Conservation (phyloP, 805 yeast genomes). For the Candida suzukii region DNA sequence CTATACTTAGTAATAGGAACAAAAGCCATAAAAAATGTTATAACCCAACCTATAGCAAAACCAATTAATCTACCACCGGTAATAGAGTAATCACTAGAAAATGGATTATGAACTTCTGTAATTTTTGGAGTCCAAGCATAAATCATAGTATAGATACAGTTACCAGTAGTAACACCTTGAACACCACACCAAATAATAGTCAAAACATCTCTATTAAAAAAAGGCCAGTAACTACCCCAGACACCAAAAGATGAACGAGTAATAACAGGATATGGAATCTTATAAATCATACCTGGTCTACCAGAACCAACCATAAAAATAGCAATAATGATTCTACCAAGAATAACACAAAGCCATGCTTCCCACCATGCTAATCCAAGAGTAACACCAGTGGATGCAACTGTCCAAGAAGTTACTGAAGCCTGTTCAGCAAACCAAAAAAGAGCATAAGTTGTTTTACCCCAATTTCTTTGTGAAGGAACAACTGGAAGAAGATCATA, state of each 20-base stretch:
- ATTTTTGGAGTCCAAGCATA: constrained; percentile 66
- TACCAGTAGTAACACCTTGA: constrained; percentile 79
- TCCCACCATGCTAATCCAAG: constrained; percentile 88
- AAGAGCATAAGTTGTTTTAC: constrained; percentile 70
- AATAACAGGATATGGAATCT: constrained; percentile 78
- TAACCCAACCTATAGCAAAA: constrained; percentile 77
- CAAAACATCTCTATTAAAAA: constrained; percentile 82
- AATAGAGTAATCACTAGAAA: constrained; percentile 28
- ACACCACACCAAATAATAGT: constrained; percentile 76
- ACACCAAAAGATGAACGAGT: constrained; percentile 81
- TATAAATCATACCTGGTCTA: constrained; percentile 74
- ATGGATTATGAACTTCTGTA: constrained; percentile 56
- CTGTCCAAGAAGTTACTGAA: constrained; percentile 87
- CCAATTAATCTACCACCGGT: constrained; percentile 67
- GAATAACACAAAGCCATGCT: constrained; percentile 83
- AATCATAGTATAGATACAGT: constrained; percentile 74
- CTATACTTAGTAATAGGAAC: constrained; percentile 82
- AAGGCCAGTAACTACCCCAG: constrained; percentile 84
- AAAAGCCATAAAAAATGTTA: constrained; percentile 59
- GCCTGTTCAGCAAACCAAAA: constrained; percentile 90
- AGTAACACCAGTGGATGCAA: constrained; percentile 77
- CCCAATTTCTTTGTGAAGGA: constrained; percentile 69
- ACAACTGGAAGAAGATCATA: constrained; percentile 78
- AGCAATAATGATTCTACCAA: constrained; percentile 74
- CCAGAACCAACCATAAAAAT: constrained; percentile 64